phyloP scores from a whole-genome alignment of 1,284 basidiomycete species.

The Ceratobasidium sp. region DNA sequence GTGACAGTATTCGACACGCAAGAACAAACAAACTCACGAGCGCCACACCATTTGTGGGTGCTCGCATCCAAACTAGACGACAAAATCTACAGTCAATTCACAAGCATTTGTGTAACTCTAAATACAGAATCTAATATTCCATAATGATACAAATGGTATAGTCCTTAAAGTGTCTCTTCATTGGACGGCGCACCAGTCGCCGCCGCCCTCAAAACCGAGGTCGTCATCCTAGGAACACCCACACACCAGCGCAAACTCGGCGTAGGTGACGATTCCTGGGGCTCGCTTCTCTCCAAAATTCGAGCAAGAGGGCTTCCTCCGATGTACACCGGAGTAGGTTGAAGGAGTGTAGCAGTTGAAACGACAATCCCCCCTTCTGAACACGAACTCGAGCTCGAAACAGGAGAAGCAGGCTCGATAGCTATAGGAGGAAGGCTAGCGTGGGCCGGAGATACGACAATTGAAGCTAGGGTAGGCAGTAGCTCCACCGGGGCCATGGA shows the following conservation, averaged over 20 bases:
- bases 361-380: not conserved
- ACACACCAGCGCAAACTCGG: not conserved
- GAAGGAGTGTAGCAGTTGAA: not conserved
- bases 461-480: not conserved
- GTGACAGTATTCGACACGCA: not conserved
- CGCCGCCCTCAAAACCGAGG: not conserved
- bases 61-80: no score
- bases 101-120: no score
- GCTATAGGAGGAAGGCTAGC: not conserved
- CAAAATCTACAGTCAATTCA: no score
- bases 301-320: not conserved
- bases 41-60: not conserved
- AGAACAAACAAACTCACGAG: not conserved
- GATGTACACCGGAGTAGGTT: not conserved
- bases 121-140: not conserved
- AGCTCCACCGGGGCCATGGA: not conserved
- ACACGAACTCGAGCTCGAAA: not conserved
- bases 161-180: constrained; percentile 5
- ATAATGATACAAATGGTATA: not conserved
- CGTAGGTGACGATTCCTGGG: no score
- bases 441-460: not conserved
- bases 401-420: not conserved
- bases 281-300: not conserved
- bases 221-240: not conserved
- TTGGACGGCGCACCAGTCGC: not conserved